Conservation (phyloP, 768 basidiomycete genomes). For the Suillus decipiens region DNA sequence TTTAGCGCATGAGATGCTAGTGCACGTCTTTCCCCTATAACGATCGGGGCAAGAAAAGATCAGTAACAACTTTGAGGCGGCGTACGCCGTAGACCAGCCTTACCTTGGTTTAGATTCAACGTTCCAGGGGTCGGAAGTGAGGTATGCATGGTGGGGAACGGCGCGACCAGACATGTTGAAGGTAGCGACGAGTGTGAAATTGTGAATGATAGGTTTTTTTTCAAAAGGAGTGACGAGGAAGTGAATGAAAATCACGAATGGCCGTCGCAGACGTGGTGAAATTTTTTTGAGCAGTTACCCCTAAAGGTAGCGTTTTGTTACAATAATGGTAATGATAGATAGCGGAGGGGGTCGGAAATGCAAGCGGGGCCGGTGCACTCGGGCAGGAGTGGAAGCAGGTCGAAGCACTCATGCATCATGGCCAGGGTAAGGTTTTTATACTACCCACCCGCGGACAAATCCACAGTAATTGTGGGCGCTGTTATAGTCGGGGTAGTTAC, state of each 20-base stretch:
- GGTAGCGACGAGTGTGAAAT: not conserved
- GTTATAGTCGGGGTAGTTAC: not conserved
- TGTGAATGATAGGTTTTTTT: not conserved
- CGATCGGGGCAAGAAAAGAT: conserved; percentile 2
- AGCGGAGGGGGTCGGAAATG: not conserved
- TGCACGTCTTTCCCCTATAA: conserved; percentile 24
- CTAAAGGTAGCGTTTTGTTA: not conserved
- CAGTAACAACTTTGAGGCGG: not conserved
- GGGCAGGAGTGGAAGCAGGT: not conserved
- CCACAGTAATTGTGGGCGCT: not conserved
- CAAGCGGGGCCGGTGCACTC: not conserved
- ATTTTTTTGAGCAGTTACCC: not conserved
- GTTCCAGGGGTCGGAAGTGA: conserved; percentile 27
- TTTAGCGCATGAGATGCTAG: conserved; percentile 39
- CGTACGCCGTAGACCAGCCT: not conserved
- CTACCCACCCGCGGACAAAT: not conserved
- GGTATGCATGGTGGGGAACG: conserved; percentile 17
- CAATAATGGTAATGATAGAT: not conserved
- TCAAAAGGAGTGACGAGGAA: conserved; percentile 12
- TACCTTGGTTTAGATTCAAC: conserved; percentile 29
- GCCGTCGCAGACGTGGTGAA: not conserved
- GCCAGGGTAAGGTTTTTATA: not conserved
- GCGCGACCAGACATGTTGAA: conserved; percentile 1
- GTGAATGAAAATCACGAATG: conserved; percentile 24
- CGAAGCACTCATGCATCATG: conserved; percentile 1